Evolutionary conservation across 352 stramenopile species (phyloP).

Genomic region (Pythium graminicola): DNA sequence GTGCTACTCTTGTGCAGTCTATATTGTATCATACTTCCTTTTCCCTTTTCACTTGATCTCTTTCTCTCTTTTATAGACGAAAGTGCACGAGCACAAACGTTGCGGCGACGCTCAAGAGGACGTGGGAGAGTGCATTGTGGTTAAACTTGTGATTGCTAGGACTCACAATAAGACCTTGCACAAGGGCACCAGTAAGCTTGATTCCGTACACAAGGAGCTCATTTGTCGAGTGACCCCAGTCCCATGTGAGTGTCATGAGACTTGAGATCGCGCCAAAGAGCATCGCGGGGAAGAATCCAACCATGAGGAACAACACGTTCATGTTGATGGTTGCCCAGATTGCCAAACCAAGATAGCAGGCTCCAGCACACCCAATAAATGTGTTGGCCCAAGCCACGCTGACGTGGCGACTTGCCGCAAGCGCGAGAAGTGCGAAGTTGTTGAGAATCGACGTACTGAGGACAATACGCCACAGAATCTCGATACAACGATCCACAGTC

Average conservation of each 20-base stretch:
- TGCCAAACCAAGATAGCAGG: constrained; percentile 59
- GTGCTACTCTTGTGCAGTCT: no score
- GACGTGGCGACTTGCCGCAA: constrained; percentile 70
- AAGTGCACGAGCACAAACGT: constrained; percentile 84
- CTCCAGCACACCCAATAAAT: constrained; percentile 59
- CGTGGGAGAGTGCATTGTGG: constrained; percentile 84
- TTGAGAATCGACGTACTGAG: constrained; percentile 76
- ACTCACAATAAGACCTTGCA: constrained; percentile 76
- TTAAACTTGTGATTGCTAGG: constrained; percentile 83
- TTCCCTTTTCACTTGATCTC: no score
- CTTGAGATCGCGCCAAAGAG: constrained; percentile 70
- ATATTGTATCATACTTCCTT: constrained; percentile 12
- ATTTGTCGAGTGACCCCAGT: constrained; percentile 73
- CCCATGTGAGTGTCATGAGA: constrained; percentile 71
- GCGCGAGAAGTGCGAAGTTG: constrained; percentile 78
- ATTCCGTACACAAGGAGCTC: constrained; percentile 78
- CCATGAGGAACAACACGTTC: constrained; percentile 76
- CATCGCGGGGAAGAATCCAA: constrained; percentile 76
- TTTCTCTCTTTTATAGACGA: constrained; percentile 36
- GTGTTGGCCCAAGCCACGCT: constrained; percentile 68
- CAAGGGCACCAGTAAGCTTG: constrained; percentile 69
- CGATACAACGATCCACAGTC: constrained; percentile 69
- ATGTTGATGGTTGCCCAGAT: constrained; percentile 81
- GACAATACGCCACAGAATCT: constrained; percentile 74
- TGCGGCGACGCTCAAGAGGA: constrained; percentile 74